phyloP scores from a whole-genome alignment of 2,329 filamentous ascomycete species.

The Cladophialophora psammophila region DNA sequence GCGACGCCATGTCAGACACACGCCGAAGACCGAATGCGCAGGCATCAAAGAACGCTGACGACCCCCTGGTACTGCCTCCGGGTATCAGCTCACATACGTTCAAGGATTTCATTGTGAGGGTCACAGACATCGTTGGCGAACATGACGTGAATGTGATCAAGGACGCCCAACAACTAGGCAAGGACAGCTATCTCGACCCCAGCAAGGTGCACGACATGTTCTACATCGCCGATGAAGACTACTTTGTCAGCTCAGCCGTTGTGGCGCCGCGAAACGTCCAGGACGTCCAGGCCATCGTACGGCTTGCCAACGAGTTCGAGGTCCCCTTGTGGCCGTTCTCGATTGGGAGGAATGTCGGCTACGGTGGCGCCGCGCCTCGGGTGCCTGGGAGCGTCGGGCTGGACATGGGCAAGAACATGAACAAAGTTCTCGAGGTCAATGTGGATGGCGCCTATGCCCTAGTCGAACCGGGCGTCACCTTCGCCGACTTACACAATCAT shows the following conservation, averaged over 20 bases:
- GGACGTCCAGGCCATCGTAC: conserved; percentile 45
- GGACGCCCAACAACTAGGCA: no score
- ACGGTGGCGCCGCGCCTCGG: conserved; percentile 58
- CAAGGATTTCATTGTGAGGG: no score
- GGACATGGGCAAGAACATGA: conserved; percentile 53
- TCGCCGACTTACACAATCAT: conserved; percentile 54
- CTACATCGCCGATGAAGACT: conserved; percentile 52
- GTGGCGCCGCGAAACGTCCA: conserved; percentile 43
- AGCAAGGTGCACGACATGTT: conserved; percentile 53
- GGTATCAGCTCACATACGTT: no score
- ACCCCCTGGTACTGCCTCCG: conserved; percentile 48
- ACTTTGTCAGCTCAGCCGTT: conserved; percentile 55
- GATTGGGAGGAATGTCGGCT: conserved; percentile 56
- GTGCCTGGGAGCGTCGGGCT: conserved; percentile 55
- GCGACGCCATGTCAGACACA: no score
- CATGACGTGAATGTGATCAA: neutral
- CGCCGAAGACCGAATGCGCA: no score
- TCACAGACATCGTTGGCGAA: conserved; percentile 48
- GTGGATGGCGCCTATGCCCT: conserved; percentile 44
- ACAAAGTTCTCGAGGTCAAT: conserved; percentile 46
- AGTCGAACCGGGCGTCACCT: conserved; percentile 56
- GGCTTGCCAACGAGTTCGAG: conserved; percentile 45
- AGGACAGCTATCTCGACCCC: conserved; percentile 43
- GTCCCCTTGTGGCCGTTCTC: conserved; percentile 48
- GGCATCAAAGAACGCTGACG: neutral